phyloP scores from a whole-genome alignment of 257 asterid genomes.

The Gynochthodes officinalis region DNA sequence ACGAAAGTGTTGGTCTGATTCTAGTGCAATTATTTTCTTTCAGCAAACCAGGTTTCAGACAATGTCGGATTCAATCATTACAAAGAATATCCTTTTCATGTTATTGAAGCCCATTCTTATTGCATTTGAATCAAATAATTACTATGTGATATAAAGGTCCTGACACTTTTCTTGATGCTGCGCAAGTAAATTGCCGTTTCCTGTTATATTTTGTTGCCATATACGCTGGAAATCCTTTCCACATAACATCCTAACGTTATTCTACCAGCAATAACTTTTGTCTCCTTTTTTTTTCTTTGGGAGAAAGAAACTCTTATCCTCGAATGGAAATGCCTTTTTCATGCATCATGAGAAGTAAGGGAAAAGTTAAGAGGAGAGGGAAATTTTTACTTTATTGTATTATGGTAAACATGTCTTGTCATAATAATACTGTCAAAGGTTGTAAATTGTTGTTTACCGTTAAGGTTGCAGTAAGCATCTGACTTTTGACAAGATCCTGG shows the following conservation, averaged over 20 bases:
- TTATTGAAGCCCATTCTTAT: constrained; percentile 5
- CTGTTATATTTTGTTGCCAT: neutral
- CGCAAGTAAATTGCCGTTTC: neutral
- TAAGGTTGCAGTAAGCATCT: neutral
- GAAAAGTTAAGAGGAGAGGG: neutral
- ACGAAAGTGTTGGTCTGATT: neutral
- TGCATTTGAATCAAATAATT: neutral
- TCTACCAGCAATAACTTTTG: neutral
- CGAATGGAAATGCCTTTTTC: neutral
- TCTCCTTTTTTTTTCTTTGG: no score
- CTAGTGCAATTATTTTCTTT: constrained; percentile 22
- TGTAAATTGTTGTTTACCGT: no score
- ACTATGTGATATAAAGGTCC: neutral
- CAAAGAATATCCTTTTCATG: constrained; percentile 75
- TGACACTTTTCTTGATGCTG: neutral
- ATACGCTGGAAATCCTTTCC: neutral
- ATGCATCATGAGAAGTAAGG: neutral
- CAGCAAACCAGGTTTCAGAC: constrained; percentile 93
- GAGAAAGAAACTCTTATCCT: no score
- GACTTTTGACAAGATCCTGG: neutral
- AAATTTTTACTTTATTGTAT: neutral
- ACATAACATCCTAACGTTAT: neutral
- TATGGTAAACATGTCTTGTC: neutral
- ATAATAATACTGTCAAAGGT: no score
- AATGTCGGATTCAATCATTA: constrained; percentile 86